Percentiles rank a stretch among this genome's conserved stretches.
Evolutionary conservation across 2,329 filamentous ascomycete species (phyloP).

Genomic region (Exserohilum rostratum): DNA sequence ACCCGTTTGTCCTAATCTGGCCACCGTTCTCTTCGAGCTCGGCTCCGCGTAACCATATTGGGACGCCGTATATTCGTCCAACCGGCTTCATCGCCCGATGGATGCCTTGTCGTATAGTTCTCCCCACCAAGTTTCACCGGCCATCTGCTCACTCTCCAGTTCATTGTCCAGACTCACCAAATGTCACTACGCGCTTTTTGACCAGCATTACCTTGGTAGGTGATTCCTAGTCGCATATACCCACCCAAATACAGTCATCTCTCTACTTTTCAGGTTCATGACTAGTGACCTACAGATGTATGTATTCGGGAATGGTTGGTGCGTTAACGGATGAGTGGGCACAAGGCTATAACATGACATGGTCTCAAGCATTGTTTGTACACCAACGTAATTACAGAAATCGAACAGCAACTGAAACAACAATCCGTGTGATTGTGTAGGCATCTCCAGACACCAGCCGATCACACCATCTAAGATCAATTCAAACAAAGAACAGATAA

Average conservation of each 20-base stretch:
- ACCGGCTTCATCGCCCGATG: not conserved
- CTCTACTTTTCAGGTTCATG: no score
- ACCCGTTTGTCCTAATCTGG: not conserved
- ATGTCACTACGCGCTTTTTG: not conserved
- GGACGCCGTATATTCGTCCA: not conserved
- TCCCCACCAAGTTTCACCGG: not conserved
- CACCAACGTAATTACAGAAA: not conserved
- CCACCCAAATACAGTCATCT: no score
- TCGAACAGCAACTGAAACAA: not conserved
- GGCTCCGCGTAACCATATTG: not conserved
- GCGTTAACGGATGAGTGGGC: not conserved
- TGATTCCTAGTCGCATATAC: not conserved
- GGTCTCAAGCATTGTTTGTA: not conserved
- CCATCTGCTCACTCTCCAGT: not conserved
- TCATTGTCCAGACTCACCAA: not conserved
- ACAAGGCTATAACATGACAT: not conserved
- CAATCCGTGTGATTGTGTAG: not conserved
- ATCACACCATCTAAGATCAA: not conserved
- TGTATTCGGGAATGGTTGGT: not conserved
- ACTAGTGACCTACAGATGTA: no score
- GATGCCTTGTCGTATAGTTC: not conserved
- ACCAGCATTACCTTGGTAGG: not conserved
- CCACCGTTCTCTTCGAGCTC: not conserved
- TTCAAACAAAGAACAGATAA: not conserved
- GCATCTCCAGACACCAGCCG: not conserved